Base-by-base conservation (phyloP, 257 asterid species). In the Scutellaria galericulata region DNA sequence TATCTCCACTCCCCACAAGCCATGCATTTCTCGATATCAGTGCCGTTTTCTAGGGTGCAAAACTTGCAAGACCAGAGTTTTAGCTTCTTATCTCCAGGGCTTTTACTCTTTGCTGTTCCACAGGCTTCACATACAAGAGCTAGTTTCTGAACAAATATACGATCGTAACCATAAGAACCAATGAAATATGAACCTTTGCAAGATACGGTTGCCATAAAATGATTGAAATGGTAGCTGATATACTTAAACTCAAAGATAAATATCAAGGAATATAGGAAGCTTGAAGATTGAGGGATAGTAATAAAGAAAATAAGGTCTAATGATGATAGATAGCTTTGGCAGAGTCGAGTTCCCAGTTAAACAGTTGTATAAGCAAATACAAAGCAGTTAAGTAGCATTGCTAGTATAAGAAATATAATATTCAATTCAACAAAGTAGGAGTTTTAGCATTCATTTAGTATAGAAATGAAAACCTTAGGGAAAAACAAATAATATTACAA, bases 1-100 rank as follows among this genome's bases (percentile, higher is more conserved):
- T 90, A 92, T 85, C 96, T 80, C 96, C 96, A 89, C 79, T 88
- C 94, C 53, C 90, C 96, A 78, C 98, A 92, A 70, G 90, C 96
- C 75, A 58, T 74, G 85, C 96, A 88, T 77, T 88, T 79, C 63
- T 90, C 89, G 1, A 78, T 73, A 64, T 73, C 86, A 14, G 54
- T 65, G 73, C 74, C 69, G 80, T 89, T 92, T n/a, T 88, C 81
- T 18, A 92, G 78, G n/a, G 92, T 88, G 81, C 98, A 92, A 64
- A 88, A 84, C 79, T 92, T 92, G 83, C 98, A 92, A 15, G 86
- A 71, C 98, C 98, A 92, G 46, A 73, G 66, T 62, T 71, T 80
- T n/a, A 71, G 35, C 79, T 76, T 79, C 66, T 75, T 75, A 20
- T 67, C 75, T 66, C 68, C 83, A 1, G 41, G 62, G 73, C 57